A percentile compares a stretch with the other conserved stretches of the same genome.
Evolutionary conservation across 2,329 filamentous ascomycete species (phyloP).

Genomic region (Ceratocystis albifundus): DNA sequence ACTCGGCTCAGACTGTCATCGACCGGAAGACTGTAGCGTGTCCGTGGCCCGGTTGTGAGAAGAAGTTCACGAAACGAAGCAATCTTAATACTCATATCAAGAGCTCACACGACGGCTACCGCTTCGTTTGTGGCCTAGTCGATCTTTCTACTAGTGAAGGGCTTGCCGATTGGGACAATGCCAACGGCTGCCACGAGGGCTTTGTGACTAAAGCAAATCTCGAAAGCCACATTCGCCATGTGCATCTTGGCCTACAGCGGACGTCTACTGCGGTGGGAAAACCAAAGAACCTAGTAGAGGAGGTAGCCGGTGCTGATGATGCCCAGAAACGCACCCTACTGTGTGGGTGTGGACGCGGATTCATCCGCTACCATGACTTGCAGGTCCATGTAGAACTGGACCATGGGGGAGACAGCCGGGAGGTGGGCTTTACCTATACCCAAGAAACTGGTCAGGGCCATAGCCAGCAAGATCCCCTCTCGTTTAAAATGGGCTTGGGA

Average conservation of each 20-base stretch:
- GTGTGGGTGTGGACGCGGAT: constrained; percentile 40
- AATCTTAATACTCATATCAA: constrained; percentile 73
- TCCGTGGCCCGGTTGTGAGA: constrained; percentile 54
- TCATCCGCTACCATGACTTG: constrained; percentile 42
- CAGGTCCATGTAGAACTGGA: constrained; percentile 35
- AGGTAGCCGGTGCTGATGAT: constrained; percentile 34
- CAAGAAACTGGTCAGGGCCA: too few relatives aligned
- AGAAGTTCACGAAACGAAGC: constrained; percentile 69
- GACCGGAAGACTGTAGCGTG: constrained; percentile 58
- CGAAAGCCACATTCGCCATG: constrained; percentile 72
- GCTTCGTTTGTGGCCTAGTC: constrained; percentile 66
- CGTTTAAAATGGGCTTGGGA: neutral
- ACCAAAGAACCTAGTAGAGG: constrained; percentile 32
- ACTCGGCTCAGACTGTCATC: constrained; percentile 51
- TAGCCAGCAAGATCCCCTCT: neutral
- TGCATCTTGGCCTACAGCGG: constrained; percentile 56
- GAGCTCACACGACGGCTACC: constrained; percentile 61
- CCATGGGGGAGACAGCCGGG: constrained; percentile 24
- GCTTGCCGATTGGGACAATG: constrained; percentile 51
- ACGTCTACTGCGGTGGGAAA: constrained; percentile 27
- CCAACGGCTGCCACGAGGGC: constrained; percentile 59
- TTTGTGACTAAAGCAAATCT: constrained; percentile 69
- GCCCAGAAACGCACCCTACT: constrained; percentile 35
- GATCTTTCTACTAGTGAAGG: constrained; percentile 40
- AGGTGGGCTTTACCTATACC: neutral